Percentiles rank a stretch among this genome's conserved stretches.
Conservation (phyloP, 2,329 filamentous ascomycete genomes). For the Cercospora sojina region DNA sequence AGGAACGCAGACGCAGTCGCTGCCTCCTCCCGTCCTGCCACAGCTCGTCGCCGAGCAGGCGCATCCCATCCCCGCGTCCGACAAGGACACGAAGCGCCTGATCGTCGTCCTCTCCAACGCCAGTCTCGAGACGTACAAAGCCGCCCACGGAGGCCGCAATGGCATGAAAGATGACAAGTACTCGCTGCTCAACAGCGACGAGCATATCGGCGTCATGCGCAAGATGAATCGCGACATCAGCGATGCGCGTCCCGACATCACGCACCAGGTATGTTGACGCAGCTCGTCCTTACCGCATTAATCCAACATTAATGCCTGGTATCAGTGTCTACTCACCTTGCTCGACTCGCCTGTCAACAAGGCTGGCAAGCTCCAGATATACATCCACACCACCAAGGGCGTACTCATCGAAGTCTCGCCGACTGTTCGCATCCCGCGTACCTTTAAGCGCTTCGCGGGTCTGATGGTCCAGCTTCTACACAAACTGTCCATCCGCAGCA, state of each 20-base stretch:
- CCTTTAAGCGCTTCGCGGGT: conserved; percentile 97
- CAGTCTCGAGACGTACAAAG: conserved; percentile 95
- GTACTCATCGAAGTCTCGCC: conserved; percentile 97
- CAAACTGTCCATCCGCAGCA: conserved; percentile 91
- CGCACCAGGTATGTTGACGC: conserved; percentile 72
- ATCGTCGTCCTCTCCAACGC: conserved; percentile 97
- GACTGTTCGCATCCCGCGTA: conserved; percentile 95
- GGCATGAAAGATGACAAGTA: conserved; percentile 78
- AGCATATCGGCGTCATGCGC: conserved; percentile 98
- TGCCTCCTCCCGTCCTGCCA: conserved; percentile 85
- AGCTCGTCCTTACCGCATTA: conserved; percentile 20
- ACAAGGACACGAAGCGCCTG: conserved; percentile 87
- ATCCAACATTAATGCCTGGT: conserved; percentile 27
- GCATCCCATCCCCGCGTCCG: conserved; percentile 74
- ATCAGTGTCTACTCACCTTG: conserved; percentile 89
- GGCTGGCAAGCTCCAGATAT: conserved; percentile 94
- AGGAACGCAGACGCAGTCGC: conserved; percentile 71
- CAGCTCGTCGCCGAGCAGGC: conserved; percentile 93
- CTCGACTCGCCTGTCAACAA: conserved; percentile 99
- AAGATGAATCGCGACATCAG: conserved; percentile 99
- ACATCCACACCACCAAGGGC: conserved; percentile 96
- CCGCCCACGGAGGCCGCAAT: conserved; percentile 60
- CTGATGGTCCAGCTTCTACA: conserved; percentile 98
- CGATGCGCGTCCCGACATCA: conserved; percentile 95
- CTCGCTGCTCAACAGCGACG: conserved; percentile 95